Percentiles rank a stretch among this genome's conserved stretches.
Evolutionary conservation across 352 stramenopile species (phyloP).

Genomic region (Phytophthora lateralis): DNA sequence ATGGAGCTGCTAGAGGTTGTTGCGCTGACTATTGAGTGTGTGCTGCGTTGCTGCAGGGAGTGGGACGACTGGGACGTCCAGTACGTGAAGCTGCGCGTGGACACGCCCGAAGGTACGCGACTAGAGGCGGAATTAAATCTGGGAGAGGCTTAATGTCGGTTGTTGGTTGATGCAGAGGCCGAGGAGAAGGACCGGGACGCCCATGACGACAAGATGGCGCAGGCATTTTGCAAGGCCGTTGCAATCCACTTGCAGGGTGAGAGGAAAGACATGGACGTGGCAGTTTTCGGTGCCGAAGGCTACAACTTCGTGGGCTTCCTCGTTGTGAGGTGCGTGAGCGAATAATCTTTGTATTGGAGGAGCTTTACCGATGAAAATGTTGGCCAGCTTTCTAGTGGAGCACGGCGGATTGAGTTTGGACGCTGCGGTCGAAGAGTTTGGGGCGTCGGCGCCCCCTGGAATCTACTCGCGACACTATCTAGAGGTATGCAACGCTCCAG

Average conservation of each 20-base stretch:
- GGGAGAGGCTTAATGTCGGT: neutral
- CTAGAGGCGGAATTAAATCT: neutral
- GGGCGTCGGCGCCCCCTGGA: slow-evolving; percentile 51
- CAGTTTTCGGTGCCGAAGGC: slow-evolving; percentile 61
- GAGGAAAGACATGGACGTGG: slow-evolving; percentile 79
- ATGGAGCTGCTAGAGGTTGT: neutral
- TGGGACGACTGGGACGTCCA: slow-evolving; percentile 90
- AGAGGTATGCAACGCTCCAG: slow-evolving; percentile 43
- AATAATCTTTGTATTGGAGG: neutral
- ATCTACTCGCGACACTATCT: slow-evolving; percentile 75
- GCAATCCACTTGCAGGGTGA: slow-evolving; percentile 62
- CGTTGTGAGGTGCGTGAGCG: slow-evolving; percentile 56
- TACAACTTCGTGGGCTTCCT: slow-evolving; percentile 85
- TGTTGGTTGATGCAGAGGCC: slow-evolving; percentile 23
- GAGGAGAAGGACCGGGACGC: slow-evolving; percentile 41
- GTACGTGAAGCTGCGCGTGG: slow-evolving; percentile 70
- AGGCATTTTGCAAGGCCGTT: slow-evolving; percentile 65
- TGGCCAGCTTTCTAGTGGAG: slow-evolving; percentile 74
- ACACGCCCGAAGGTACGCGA: slow-evolving; percentile 42
- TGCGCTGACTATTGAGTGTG: slow-evolving; percentile 4
- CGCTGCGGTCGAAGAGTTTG: slow-evolving; percentile 70
- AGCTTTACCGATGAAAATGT: neutral
- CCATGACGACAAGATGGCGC: slow-evolving; percentile 58
- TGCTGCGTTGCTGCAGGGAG: slow-evolving; percentile 45
- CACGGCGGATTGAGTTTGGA: slow-evolving; percentile 65